Conservation (phyloP, 108 stramenopile genomes). For the Schizochytrium sp. region DNA sequence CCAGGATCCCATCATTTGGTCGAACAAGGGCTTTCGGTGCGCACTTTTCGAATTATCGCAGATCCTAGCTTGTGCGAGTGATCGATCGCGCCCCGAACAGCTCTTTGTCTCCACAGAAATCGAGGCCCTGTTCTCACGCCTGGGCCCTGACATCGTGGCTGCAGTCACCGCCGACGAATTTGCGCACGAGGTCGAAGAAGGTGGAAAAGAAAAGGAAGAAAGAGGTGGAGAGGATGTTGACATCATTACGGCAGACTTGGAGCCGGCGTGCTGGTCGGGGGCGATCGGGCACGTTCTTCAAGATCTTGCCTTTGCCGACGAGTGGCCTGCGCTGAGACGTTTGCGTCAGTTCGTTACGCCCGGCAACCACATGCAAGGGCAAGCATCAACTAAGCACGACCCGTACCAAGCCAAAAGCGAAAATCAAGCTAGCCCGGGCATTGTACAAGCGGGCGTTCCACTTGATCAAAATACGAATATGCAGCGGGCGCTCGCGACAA, state of each 20-base stretch:
- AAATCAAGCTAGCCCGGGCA: not conserved
- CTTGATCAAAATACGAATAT: not conserved
- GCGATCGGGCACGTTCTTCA: not conserved
- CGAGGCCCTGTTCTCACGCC: not conserved
- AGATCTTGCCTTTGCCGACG: not conserved
- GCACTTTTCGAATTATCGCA: not conserved
- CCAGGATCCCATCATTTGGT: not conserved
- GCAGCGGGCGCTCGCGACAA: not conserved
- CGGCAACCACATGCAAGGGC: no score
- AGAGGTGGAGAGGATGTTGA: not conserved
- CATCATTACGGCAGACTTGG: not conserved
- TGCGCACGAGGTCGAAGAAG: no score
- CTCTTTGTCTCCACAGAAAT: not conserved
- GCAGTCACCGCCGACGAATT: not conserved
- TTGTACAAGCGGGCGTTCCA: not conserved
- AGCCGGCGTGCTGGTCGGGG: not conserved
- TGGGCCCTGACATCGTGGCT: not conserved
- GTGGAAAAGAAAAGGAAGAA: no score
- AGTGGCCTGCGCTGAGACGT: not conserved
- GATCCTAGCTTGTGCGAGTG: not conserved
- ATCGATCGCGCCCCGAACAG: not conserved
- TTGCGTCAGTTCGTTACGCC: not conserved
- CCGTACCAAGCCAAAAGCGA: no score
- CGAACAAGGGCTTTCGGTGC: not conserved
- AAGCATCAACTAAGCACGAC: no score